Base-by-base conservation (phyloP, 1,139 yeast genomes). In the Debaryomyces fabryi region DNA sequence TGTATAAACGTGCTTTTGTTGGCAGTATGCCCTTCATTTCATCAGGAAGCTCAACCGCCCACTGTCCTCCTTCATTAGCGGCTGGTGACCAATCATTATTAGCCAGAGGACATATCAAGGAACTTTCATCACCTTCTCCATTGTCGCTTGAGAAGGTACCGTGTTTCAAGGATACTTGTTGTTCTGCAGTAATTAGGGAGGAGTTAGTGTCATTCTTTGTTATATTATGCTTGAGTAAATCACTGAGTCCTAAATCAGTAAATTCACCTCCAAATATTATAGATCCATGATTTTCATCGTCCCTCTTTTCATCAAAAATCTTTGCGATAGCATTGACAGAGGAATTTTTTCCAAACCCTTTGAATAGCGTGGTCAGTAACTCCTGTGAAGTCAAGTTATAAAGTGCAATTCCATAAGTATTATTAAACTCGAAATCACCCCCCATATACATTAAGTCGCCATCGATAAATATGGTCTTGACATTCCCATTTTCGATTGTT, bases 261-360 rank as follows among this genome's bases (percentile, higher is more conserved):
- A 93, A 91, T 4, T 69, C 55, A 16, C 99, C 99, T 3, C 96
- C 96, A 68, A 91, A 93, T 15, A 93, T 63, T 12, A 93, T 74
- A 48, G 81, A 76, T 6, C 76, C 78, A 15, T 53, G 42, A 23
- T 55, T 52, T 18, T 42, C 44, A 16, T 60, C 56, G 23, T 48
- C 48, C 40, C 57, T 51, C 10, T 68, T 71, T 33, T 76, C 73
- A 35, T 74, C 70, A 24, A 74, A 69, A 25, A 82, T 63, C 49
- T 78, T 76, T 1, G 81, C 56, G 34, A 93, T 91, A n/a, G 95
- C 74, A 53, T 85, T 83, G 18, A 93, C 78, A 1, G 61, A 55
- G 0, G 93, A 74, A 49, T 80, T 74, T 39, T 74, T 60, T 7
- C 85, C 85, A 63, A 93, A 91, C 0, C 99, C 99, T 35, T 79